A percentile compares a stretch with the other conserved stretches of the same genome.
These are phyloP conservation scores for Hibiscus tridactylites DNA, from an alignment of 345 rosid species.

Conservation along the genomic window DNA sequence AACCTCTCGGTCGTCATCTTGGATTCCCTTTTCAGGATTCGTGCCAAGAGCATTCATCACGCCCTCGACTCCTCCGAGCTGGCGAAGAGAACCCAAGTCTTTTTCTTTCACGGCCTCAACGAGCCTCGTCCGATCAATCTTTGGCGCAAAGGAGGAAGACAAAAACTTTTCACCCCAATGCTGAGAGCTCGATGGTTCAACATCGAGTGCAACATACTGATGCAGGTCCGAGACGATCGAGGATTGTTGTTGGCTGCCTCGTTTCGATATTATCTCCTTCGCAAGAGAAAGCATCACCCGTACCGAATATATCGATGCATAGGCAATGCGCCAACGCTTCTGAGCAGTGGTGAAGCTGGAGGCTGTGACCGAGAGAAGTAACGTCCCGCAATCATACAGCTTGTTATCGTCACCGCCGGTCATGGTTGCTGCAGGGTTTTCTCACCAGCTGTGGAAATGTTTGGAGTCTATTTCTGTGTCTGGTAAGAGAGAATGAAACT, in stretches of 20 bases:
- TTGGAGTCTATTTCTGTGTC: not conserved
- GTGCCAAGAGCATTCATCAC: conserved; percentile 46
- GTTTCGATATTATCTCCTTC: conserved; percentile 23
- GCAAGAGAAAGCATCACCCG: conserved; percentile 51
- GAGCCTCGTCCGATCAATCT: conserved; percentile 27
- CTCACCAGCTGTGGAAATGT: no score
- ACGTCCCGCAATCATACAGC: conserved; percentile 18
- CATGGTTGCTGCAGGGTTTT: conserved; percentile 25
- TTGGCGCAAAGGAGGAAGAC: conserved; percentile 20
- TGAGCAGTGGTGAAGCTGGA: conserved; percentile 39
- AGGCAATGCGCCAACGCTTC: conserved; percentile 62
- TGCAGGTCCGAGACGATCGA: conserved; percentile 18
- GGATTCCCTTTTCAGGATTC: conserved; percentile 37
- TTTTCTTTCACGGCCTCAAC: conserved; percentile 34
- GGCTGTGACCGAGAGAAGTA: conserved; percentile 28
- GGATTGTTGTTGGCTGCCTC: not conserved
- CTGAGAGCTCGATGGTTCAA: conserved; percentile 18
- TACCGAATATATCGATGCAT: conserved; percentile 39
- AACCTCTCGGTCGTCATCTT: conserved; percentile 30
- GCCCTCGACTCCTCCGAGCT: conserved; percentile 45
- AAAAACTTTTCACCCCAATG: conserved; percentile 12
- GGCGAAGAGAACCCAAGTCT: conserved; percentile 23
- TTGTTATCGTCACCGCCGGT: conserved; percentile 15
- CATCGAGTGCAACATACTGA: conserved; percentile 25
- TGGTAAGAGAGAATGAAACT: not conserved